Evolutionary conservation across 2,329 filamentous ascomycete genomes (phyloP), one percentile per base, ranked within the genome.

Genomic region (Decorospora gaudefroyi): DNA sequence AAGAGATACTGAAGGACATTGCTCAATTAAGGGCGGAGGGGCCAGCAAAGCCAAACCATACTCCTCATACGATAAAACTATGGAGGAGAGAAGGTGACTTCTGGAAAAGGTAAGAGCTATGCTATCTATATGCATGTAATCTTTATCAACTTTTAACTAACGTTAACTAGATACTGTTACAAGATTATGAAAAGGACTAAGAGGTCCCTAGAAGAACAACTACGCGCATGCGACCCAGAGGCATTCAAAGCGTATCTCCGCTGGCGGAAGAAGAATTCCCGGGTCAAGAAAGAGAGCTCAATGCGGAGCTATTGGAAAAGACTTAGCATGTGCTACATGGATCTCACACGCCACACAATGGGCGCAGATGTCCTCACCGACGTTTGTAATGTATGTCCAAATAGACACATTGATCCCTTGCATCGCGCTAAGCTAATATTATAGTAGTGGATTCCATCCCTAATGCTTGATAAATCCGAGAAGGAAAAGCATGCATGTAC

Each of bases 401-500:
- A 46, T 34, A 15, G 19, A 26, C 13, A 27, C 27, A 22, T 46
- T 31, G 30, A 19, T 42, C 30, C 18, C 25, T 37, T 47, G 15
- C 19, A 38, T 45, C 10, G 13, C 26, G 19, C 6, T 26, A 10
- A 21, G 13, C 45, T 59, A 51, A 53, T 32, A 32, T 36, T 10
- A 27, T 22, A 34, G 23, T 31, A 60, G 55, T 58, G 38, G 54
- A 56, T 60, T 18, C 50, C 36, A 26, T 37, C 19, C 12, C 40
- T 60, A 17, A 21, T 28, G 16, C 56, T 61, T 42, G 23, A 59
- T 18, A 58, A 36, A 31, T 53, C 44, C 15, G 30, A 49, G 38
- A 54, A 54, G 30, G 48, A 57, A 44, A 61, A 61, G 54, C 44
- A 32, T 41, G 46, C 8, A 59, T 61, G 41, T 56, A 42, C 34